phyloP scores from a whole-genome alignment of 1,284 basidiomycete species.

The Cystobasidium sp. region DNA sequence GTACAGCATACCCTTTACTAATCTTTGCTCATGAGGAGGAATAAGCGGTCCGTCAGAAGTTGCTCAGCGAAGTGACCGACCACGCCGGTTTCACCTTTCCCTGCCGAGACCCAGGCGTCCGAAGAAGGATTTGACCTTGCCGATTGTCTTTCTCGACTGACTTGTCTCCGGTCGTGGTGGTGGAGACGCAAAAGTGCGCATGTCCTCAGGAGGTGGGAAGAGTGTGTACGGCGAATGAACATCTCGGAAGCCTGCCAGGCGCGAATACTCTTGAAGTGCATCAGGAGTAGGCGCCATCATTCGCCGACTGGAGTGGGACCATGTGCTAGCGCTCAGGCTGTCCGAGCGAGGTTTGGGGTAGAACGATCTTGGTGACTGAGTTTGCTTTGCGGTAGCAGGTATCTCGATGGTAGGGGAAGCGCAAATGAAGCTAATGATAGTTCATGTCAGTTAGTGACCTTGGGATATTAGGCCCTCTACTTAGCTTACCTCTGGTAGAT shows the following conservation, averaged over 20 bases:
- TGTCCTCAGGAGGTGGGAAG: slow-evolving; percentile 39
- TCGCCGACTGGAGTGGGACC: slow-evolving; percentile 27
- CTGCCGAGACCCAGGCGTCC: slow-evolving; percentile 36
- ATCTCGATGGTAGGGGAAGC: slow-evolving; percentile 36
- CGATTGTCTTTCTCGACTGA: slow-evolving; percentile 29
- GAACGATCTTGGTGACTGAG: background rate
- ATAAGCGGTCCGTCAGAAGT: too few relatives aligned
- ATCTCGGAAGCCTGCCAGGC: slow-evolving; percentile 13
- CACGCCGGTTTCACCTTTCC: background rate
- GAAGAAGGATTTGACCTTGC: slow-evolving; percentile 36
- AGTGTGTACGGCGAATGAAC: slow-evolving; percentile 11
- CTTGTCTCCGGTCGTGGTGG: slow-evolving; percentile 40
- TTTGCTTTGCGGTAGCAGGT: slow-evolving; percentile 7
- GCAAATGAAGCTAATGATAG: slow-evolving; percentile 33
- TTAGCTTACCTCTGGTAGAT: slow-evolving; percentile 43
- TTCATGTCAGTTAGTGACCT: background rate
- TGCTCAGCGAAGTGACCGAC: background rate
- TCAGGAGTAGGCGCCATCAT: slow-evolving; percentile 39
- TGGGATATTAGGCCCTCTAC: background rate
- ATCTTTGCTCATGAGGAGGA: too few relatives aligned
- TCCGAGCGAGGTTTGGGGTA: slow-evolving; percentile 14
- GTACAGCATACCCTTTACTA: too few relatives aligned
- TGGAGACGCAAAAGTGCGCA: slow-evolving; percentile 31
- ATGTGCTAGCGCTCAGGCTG: slow-evolving; percentile 36
- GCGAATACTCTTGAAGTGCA: slow-evolving; percentile 18